Evolutionary conservation across 2,329 filamentous ascomycete genomes (phyloP).

Genomic region (Eutypa lata): DNA sequence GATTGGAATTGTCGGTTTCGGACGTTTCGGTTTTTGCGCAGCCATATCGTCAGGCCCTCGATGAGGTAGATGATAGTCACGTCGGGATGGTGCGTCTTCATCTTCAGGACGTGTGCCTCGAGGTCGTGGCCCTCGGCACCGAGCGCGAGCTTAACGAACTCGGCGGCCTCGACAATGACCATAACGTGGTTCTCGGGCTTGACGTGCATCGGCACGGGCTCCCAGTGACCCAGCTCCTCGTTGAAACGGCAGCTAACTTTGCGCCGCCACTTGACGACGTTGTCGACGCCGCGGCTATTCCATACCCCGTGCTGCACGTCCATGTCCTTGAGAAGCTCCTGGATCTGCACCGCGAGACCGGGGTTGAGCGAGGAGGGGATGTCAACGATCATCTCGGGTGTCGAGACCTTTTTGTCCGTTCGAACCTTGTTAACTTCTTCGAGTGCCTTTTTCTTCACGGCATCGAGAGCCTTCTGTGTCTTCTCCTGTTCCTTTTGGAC

Average conservation of each 20-base stretch:
- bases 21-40: constrained; percentile 64
- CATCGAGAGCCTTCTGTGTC: constrained; percentile 60
- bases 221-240: constrained; percentile 60
- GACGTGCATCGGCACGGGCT: constrained; percentile 53
- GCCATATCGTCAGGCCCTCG: constrained; percentile 64
- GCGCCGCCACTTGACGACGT: constrained; percentile 65
- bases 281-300: constrained; percentile 42
- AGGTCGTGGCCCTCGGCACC: constrained; percentile 47
- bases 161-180: constrained; percentile 58
- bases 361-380: constrained; percentile 56
- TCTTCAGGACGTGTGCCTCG: constrained; percentile 53
- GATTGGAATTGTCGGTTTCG: constrained; percentile 67
- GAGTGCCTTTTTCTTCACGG: constrained; percentile 62
- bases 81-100: constrained; percentile 51
- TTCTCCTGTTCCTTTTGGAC: constrained; percentile 57
- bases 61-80: constrained; percentile 66
- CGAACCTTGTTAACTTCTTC: constrained; percentile 71
- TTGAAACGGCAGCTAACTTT: constrained; percentile 64
- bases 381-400: constrained; percentile 75
- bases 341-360: constrained; percentile 41
- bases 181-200: constrained; percentile 59
- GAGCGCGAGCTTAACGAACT: constrained; percentile 62
- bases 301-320: constrained; percentile 43
- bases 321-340: constrained; percentile 48
- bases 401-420: constrained; percentile 69